A percentile compares a stretch with the other conserved stretches of the same genome.
These are phyloP conservation scores for Botrytis medusae DNA, from an alignment of 2,329 filamentous ascomycete genomes.

Conservation along the genomic window DNA sequence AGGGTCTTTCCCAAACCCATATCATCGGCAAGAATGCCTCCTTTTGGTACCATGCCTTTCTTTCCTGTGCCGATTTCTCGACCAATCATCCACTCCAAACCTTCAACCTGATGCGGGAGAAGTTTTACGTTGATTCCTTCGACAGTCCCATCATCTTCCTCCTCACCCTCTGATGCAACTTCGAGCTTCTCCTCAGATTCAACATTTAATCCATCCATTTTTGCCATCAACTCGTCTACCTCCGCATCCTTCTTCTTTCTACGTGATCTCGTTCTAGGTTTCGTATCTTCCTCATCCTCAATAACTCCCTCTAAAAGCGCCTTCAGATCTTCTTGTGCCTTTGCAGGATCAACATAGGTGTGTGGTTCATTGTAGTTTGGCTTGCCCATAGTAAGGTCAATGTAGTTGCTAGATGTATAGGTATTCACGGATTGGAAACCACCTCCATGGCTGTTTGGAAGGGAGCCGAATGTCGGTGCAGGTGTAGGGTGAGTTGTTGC, in stretches of 20 bases:
- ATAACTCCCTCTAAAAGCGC: conserved; percentile 78
- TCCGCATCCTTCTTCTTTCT: conserved; percentile 43
- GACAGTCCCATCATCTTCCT: conserved; percentile 62
- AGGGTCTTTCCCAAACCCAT: conserved; percentile 98
- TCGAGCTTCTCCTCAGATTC: conserved; percentile 42
- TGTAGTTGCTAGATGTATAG: conserved; percentile 31
- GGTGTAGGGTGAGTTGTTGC: conserved; percentile 37
- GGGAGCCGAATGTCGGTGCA: conserved; percentile 36
- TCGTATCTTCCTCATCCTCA: conserved; percentile 60
- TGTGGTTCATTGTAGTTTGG: conserved; percentile 34
- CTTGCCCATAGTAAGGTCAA: conserved; percentile 37
- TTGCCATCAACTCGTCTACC: conserved; percentile 36
- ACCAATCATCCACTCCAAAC: conserved; percentile 91
- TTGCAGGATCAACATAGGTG: conserved; percentile 56
- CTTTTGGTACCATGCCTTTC: conserved; percentile 78
- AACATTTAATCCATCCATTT: conserved; percentile 46
- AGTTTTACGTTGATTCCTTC: conserved; percentile 85
- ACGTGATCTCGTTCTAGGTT: conserved; percentile 41
- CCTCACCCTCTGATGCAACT: conserved; percentile 44
- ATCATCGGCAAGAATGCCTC: conserved; percentile 93
- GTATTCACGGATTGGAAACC: conserved; percentile 37
- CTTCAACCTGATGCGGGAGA: conserved; percentile 90
- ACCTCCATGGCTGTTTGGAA: conserved; percentile 35
- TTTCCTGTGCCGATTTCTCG: conserved; percentile 86
- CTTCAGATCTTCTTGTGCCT: conserved; percentile 76